Conservation (phyloP, 306 rosid species). For the Sicyos edulis region DNA sequence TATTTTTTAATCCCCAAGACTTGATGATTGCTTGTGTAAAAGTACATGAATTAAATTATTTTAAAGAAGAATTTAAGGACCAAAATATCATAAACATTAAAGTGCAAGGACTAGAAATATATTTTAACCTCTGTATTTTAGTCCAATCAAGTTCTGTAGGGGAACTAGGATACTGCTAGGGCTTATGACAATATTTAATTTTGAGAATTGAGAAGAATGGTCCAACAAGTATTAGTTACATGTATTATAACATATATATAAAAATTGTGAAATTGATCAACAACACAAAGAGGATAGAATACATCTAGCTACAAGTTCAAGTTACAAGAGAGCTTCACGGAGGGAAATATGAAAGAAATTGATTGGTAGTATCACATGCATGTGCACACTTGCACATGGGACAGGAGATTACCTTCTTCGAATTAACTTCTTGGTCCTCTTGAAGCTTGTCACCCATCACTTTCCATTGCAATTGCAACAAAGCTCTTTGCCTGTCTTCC, state of each 20-base stretch:
- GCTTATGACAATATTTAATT: neutral
- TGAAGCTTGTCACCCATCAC: slow-evolving; percentile 85
- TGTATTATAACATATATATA: neutral
- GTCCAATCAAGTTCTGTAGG: neutral
- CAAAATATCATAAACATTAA: neutral
- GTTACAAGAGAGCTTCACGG: neutral
- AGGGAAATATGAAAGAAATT: neutral
- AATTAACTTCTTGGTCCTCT: slow-evolving; percentile 82
- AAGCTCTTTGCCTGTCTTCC: slow-evolving; percentile 95
- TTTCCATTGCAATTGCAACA: slow-evolving; percentile 93
- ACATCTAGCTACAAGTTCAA: slow-evolving; percentile 1
- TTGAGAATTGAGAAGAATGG: neutral
- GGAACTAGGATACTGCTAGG: neutral
- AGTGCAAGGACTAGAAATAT: neutral
- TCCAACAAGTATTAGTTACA: slow-evolving; percentile 11
- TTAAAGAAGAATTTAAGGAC: neutral
- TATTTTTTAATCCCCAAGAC: neutral
- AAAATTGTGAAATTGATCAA: neutral
- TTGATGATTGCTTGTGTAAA: neutral
- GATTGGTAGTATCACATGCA: neutral
- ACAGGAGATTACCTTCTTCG: slow-evolving; percentile 60
- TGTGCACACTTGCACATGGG: slow-evolving; percentile 3
- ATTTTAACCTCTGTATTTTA: neutral
- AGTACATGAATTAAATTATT: neutral
- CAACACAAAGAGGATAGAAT: neutral